Conservation (phyloP, 352 stramenopile species). For the Globisporangium polare region DNA sequence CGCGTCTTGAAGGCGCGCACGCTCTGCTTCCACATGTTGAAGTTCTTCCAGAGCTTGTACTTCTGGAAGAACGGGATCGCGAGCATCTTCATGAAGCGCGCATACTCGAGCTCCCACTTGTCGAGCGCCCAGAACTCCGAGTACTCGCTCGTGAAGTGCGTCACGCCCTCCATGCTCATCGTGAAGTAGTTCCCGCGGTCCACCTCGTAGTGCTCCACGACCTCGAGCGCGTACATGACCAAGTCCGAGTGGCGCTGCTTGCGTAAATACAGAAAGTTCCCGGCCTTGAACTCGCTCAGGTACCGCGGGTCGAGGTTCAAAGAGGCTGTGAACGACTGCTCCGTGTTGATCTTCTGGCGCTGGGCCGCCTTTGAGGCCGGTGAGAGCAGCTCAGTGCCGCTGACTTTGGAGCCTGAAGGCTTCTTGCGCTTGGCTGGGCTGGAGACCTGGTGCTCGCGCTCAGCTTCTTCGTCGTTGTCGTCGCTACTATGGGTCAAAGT, state of each 20-base stretch:
- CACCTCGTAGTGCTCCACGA: constrained; percentile 82
- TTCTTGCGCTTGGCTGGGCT: not conserved
- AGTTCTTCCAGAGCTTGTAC: constrained; percentile 94
- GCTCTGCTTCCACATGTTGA: constrained; percentile 90
- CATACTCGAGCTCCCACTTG: constrained; percentile 93
- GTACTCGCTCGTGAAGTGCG: constrained; percentile 85
- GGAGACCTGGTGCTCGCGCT: not conserved
- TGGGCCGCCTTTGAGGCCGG: constrained; percentile 27
- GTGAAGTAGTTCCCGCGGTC: constrained; percentile 90
- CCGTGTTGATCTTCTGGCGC: constrained; percentile 18
- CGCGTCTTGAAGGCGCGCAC: constrained; percentile 86
- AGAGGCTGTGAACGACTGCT: constrained; percentile 70
- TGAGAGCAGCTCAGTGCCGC: constrained; percentile 6
- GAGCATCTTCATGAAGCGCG: constrained; percentile 88
- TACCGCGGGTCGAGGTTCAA: constrained; percentile 73
- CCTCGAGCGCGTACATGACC: constrained; percentile 81
- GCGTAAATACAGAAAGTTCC: constrained; percentile 82
- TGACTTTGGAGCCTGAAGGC: not conserved
- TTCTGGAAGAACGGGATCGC: constrained; percentile 90
- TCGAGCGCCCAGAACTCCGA: constrained; percentile 91
- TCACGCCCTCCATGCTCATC: constrained; percentile 90
- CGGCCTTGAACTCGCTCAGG: constrained; percentile 65
- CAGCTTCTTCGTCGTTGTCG: constrained; percentile 20
- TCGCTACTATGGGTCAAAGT: not conserved
- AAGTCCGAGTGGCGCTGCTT: constrained; percentile 60